These are phyloP conservation scores for Taphrina populina DNA, from an alignment of 1,139 yeast genomes.

Conservation along the genomic window DNA sequence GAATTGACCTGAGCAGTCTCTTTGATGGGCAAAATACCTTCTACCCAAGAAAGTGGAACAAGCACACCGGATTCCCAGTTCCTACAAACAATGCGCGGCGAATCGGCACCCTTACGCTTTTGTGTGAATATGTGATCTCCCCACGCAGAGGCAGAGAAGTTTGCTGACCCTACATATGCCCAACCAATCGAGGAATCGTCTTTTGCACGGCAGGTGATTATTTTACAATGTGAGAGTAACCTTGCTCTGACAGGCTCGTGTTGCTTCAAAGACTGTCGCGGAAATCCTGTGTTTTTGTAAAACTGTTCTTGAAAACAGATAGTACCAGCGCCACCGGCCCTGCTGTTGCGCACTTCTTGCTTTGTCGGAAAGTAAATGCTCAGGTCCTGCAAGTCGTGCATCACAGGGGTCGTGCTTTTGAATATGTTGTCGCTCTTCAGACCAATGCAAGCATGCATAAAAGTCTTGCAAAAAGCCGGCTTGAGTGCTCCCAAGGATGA, in stretches of 20 bases:
- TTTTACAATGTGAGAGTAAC: constrained; percentile 39
- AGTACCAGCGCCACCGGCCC: constrained; percentile 38
- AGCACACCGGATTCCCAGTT: constrained; percentile 41
- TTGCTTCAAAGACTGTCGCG: constrained; percentile 37
- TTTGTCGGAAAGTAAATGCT: constrained; percentile 39
- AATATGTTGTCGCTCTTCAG: too few species aligned
- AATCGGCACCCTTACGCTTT: constrained; percentile 22
- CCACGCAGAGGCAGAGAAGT: constrained; percentile 41
- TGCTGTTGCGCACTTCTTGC: constrained; percentile 37
- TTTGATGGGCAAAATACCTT: neutral
- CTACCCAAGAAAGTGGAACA: constrained; percentile 13
- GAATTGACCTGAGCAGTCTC: neutral
- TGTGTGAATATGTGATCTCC: constrained; percentile 37
- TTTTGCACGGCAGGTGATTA: constrained; percentile 33
- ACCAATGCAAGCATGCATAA: constrained; percentile 12
- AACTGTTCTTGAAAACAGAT: constrained; percentile 37
- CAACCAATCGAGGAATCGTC: neutral
- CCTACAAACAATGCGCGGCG: constrained; percentile 35
- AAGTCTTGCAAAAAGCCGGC: constrained; percentile 13
- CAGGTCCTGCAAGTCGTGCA: constrained; percentile 26
- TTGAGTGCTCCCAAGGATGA: constrained; percentile 35
- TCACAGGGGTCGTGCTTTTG: too few species aligned
- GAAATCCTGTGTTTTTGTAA: constrained; percentile 37
- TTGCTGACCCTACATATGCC: constrained; percentile 41
- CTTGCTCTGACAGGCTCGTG: constrained; percentile 35